Conservation (phyloP, 2,329 filamentous ascomycete genomes). For the Penicillium fuscoglaucum region DNA sequence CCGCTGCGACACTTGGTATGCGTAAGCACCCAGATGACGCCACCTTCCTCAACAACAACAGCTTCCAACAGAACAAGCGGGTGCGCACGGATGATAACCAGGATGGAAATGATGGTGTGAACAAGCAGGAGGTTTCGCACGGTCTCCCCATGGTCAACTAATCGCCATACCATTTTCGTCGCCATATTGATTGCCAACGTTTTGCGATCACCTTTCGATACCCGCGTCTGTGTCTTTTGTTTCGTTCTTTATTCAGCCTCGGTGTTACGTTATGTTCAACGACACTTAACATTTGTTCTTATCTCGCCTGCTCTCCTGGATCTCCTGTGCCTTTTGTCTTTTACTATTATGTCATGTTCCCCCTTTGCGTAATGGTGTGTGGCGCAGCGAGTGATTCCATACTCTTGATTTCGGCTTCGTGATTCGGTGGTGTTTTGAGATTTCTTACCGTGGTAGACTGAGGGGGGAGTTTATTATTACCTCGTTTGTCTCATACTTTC, state of each 20-base stretch:
- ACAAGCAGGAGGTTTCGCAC: constrained; percentile 32
- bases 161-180: not conserved
- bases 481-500: not conserved
- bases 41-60: constrained; percentile 35
- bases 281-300: not conserved
- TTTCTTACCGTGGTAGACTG: not conserved
- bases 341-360: not conserved
- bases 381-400: constrained; percentile 18
- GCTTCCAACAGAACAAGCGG: constrained; percentile 36
- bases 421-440: constrained; percentile 18
- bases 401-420: constrained; percentile 5
- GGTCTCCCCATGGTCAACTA: constrained; percentile 28
- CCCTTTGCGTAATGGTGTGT: constrained; percentile 18
- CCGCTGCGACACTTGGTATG: constrained; percentile 46
- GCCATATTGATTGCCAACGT: constrained; percentile 5
- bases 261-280: constrained; percentile 3
- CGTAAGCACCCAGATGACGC: constrained; percentile 45
- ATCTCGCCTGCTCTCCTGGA: constrained; percentile 5
- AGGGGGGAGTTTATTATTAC: constrained; percentile 1
- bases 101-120: constrained; percentile 20
- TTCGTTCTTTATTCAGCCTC: not conserved
- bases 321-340: constrained; percentile 1
- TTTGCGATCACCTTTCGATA: constrained; percentile 14
- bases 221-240: constrained; percentile 4
- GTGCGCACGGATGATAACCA: constrained; percentile 33